Evolutionary conservation across 768 basidiomycete species (phyloP).

Genomic region (Amanita pallidorosea): DNA sequence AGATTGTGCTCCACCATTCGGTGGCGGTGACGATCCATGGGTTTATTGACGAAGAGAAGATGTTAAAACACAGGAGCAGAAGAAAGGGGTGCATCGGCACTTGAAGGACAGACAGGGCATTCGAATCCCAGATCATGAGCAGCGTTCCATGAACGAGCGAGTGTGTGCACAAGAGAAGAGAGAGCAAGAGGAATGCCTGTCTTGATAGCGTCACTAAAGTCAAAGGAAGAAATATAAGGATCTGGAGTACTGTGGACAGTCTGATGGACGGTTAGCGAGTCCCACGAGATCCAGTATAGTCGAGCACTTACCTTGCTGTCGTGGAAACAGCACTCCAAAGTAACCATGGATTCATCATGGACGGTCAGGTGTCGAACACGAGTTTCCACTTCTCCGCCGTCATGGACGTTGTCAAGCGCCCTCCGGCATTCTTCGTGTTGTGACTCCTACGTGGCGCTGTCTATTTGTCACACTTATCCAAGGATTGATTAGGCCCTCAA

Average conservation of each 20-base stretch:
- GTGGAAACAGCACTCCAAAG: constrained; percentile 57
- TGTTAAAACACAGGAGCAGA: constrained; percentile 79
- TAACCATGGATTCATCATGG: constrained; percentile 48
- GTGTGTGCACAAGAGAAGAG: constrained; percentile 65
- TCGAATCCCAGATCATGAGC: constrained; percentile 59
- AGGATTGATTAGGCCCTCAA: neutral
- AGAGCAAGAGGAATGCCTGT: constrained; percentile 71
- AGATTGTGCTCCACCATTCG: constrained; percentile 61
- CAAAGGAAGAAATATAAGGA: constrained; percentile 74
- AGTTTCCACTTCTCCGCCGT: constrained; percentile 5
- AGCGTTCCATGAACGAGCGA: constrained; percentile 78
- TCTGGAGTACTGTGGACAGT: constrained; percentile 68
- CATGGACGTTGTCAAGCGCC: constrained; percentile 3
- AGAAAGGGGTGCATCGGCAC: constrained; percentile 83
- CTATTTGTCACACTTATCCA: neutral
- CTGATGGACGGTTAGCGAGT: constrained; percentile 22
- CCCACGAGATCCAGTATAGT: neutral
- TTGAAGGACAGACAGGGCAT: constrained; percentile 66
- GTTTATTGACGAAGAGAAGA: constrained; percentile 56
- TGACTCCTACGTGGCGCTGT: constrained; percentile 2
- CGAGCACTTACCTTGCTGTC: constrained; percentile 39
- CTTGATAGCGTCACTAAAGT: constrained; percentile 77
- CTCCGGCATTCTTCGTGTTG: neutral
- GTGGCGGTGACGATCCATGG: constrained; percentile 47
- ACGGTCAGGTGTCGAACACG: constrained; percentile 2